A percentile compares a stretch with the other conserved stretches of the same genome.
Evolutionary conservation across 129 eudicot species (phyloP).

Genomic region (Tagetes erecta): DNA sequence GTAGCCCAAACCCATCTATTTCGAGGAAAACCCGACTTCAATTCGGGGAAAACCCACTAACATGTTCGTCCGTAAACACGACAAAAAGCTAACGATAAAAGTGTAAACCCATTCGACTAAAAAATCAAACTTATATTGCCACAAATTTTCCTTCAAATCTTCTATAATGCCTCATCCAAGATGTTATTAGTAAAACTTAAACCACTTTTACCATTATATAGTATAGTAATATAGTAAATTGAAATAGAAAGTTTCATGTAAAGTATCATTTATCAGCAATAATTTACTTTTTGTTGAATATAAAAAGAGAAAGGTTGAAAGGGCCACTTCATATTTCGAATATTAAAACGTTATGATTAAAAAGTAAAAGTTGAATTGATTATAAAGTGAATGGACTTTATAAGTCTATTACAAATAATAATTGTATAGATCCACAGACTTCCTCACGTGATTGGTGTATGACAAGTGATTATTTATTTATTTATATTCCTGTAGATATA

Average conservation of each 20-base stretch:
- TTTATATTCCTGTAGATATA: background rate
- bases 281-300: background rate
- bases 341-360: conserved; percentile 22
- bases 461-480: background rate
- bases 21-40: no score
- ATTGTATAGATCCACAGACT: conserved; percentile 20
- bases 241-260: background rate
- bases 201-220: no score
- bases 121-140: no score
- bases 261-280: background rate
- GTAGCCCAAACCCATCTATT: no score
- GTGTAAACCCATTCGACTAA: no score
- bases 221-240: no score
- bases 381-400: conserved; percentile 29
- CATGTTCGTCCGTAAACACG: no score
- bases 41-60: no score
- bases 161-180: no score
- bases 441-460: conserved; percentile 30
- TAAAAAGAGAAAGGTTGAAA: conserved; percentile 1
- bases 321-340: background rate
- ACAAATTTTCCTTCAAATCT: no score
- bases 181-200: no score
- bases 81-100: no score
- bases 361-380: conserved; percentile 20
- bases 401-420: conserved; percentile 24